These are phyloP conservation scores for Apodospora peruviana DNA, from an alignment of 495 filamentous ascomycete species.

Conservation along the genomic window DNA sequence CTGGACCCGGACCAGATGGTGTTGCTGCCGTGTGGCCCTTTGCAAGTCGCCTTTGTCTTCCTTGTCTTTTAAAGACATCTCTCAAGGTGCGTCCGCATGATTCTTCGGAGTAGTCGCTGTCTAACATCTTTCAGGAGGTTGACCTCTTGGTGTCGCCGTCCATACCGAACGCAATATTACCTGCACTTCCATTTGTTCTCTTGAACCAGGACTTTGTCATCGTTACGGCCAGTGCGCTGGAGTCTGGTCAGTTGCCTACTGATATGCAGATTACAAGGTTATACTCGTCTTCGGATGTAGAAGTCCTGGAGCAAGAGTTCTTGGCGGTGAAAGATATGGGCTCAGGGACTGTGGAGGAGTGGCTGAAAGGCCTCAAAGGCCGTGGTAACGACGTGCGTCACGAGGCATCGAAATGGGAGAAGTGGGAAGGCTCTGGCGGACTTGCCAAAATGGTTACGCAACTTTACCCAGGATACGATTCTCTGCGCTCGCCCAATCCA, in stretches of 20 bases:
- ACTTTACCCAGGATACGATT: conserved; percentile 19
- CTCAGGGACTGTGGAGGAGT: conserved; percentile 58
- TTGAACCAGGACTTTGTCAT: conserved; percentile 52
- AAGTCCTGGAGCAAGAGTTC: conserved; percentile 49
- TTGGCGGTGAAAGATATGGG: conserved; percentile 54
- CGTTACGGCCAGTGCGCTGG: conserved; percentile 46
- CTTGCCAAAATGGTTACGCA: conserved; percentile 30
- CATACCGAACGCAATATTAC: conserved; percentile 50
- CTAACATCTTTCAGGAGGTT: conserved; percentile 50
- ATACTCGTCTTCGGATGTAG: conserved; percentile 55
- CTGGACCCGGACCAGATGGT: conserved; percentile 47
- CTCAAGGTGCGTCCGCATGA: conserved; percentile 48
- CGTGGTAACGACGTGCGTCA: conserved; percentile 51
- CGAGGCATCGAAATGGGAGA: conserved; percentile 64
- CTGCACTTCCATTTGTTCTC: conserved; percentile 60
- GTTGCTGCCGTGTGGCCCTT: conserved; percentile 61
- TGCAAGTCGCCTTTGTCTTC: conserved; percentile 53
- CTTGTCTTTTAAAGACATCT: conserved; percentile 52
- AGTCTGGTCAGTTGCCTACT: conserved; percentile 39
- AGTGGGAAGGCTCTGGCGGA: conserved; percentile 54
- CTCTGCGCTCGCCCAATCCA: not conserved
- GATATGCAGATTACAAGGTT: conserved; percentile 52
- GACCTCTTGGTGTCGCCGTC: conserved; percentile 55
- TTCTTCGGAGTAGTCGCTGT: not conserved
- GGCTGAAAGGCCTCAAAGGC: conserved; percentile 63